phyloP scores from a whole-genome alignment of 306 rosid genomes.

The Psophocarpus tetragonolobus region DNA sequence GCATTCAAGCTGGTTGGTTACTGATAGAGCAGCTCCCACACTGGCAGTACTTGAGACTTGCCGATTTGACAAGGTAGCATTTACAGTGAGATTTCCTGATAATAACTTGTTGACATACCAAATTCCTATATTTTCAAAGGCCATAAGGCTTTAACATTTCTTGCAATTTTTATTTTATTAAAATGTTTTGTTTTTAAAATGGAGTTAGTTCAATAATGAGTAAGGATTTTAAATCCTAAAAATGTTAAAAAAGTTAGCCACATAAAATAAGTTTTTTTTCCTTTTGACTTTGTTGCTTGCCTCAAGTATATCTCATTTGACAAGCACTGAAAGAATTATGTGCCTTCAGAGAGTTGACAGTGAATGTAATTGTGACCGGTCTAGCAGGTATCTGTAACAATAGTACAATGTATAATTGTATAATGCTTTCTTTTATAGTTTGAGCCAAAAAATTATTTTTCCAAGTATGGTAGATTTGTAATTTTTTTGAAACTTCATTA shows the following conservation, averaged over 20 bases:
- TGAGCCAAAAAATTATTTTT: not conserved
- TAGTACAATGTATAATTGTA: not conserved
- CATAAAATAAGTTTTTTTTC: not conserved
- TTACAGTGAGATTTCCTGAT: slow-evolving; percentile 29
- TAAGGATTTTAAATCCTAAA: not conserved
- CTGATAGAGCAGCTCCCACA: slow-evolving; percentile 63
- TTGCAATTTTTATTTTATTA: not conserved
- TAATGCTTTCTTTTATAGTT: slow-evolving; percentile 12
- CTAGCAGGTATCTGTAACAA: slow-evolving; percentile 5
- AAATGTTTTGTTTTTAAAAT: not conserved
- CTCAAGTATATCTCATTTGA: slow-evolving; percentile 13
- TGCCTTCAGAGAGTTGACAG: slow-evolving; percentile 22
- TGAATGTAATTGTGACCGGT: slow-evolving; percentile 14
- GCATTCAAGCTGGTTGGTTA: slow-evolving; percentile 74
- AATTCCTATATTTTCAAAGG: not conserved
- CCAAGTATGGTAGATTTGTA: slow-evolving; percentile 19
- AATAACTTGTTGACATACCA: slow-evolving; percentile 8
- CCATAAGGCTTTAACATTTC: slow-evolving; percentile 2
- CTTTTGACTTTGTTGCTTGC: not conserved
- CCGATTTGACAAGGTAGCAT: slow-evolving; percentile 95
- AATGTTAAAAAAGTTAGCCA: not conserved
- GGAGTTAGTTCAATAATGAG: slow-evolving; percentile 4
- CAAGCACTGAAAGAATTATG: not conserved
- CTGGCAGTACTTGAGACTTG: slow-evolving; percentile 69
- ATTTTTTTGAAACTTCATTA: slow-evolving; percentile 19